Evolutionary conservation across 2,329 filamentous ascomycete genomes (phyloP), one percentile per base, ranked within the genome.

Genomic region (Cercospora zeina): DNA sequence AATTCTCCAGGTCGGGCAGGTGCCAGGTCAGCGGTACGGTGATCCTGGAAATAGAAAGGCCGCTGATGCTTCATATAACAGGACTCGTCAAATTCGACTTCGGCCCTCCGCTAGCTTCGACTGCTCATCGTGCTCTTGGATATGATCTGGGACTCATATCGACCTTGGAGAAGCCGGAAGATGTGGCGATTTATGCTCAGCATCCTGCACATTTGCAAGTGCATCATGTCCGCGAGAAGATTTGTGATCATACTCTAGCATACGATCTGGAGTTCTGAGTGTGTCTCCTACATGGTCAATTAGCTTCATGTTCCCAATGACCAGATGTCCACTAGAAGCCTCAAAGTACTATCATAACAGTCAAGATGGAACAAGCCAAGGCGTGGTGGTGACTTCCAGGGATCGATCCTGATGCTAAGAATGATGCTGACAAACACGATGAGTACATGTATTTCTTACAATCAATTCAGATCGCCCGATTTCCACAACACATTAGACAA

Each of bases 101-200:
- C 37, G 68, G 67, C 4, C 64, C 67, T 27, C 78, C 79, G 3
- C 64, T 79, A 19, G 70, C 76, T 0, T 74, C 76, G 24, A 78
- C 75, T 13, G 75, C 78, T 4, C 71, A 76, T 33, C 73, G 79
- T 37, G 75, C 77, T 19, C 75, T 80, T 58, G 79, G 79, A 0
- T 81, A 76, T 60, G 70, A 81, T 68, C 74, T 79, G 72, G 79
- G 76, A 2, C 63, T 81, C 10, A 75, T 81, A n/a, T 78, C 79
- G 4, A 72, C 80, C 5, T 61, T 81, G 66, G 79, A 81, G 64
- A 77, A 76, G 45, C 63, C 74, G 2, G 77, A 77, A 36, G 72
- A 80, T 70, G 65, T 81, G 4, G 70, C 72, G 51, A 73, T 71
- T 9, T 82, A 81, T 72, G 78, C 77, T 3, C 69, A 69, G 50